Conservation (phyloP, 2,329 filamentous ascomycete genomes). For the Ilyonectria sp. region DNA sequence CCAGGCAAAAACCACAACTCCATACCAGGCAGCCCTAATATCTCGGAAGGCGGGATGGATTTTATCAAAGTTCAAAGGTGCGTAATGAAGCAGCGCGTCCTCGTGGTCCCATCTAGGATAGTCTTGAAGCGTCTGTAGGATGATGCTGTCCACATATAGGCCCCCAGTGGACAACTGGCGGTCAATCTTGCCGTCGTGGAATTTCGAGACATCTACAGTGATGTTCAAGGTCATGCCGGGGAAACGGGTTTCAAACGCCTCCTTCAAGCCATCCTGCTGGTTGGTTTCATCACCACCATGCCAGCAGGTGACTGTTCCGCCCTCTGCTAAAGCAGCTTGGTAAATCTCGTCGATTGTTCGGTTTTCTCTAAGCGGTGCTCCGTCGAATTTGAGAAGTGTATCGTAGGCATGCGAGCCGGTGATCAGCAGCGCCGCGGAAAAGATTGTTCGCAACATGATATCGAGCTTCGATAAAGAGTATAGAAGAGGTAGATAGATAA, state of each 20-base stretch:
- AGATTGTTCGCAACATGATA: no score
- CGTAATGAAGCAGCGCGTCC: background rate
- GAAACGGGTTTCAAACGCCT: slow-evolving; percentile 59
- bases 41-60: background rate
- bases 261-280: slow-evolving; percentile 56
- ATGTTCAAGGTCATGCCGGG: slow-evolving; percentile 56
- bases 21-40: background rate
- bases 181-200: slow-evolving; percentile 50
- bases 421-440: no score
- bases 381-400: no score
- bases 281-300: slow-evolving; percentile 60
- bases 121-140: background rate
- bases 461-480: no score
- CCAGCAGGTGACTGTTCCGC: slow-evolving; percentile 58
- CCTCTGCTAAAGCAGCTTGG: slow-evolving; percentile 60
- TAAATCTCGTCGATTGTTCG: slow-evolving; percentile 60
- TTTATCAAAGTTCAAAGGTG: background rate
- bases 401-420: no score
- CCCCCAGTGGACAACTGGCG: background rate
- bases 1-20: background rate
- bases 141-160: background rate
- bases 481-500: no score
- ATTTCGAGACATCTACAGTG: slow-evolving; percentile 67
- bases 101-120: background rate
- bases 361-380: background rate